phyloP scores from a whole-genome alignment of 2,329 filamentous ascomycete species.

The Calonectria montana region DNA sequence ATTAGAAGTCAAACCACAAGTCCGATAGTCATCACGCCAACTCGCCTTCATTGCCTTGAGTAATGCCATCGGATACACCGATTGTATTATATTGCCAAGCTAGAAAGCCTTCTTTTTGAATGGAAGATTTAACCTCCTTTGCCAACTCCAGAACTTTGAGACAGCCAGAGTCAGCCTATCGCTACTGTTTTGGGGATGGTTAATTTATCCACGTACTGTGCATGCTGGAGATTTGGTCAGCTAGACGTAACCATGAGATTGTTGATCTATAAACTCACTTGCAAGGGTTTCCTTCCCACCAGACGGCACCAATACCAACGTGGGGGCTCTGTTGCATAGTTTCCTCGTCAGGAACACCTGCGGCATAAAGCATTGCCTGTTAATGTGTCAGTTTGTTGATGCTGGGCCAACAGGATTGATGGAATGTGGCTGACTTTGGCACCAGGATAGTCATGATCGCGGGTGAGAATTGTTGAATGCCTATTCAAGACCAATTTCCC shows the following conservation, averaged over 20 bases:
- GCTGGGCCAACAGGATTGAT: too few species aligned
- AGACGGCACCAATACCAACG: slow-evolving; percentile 6
- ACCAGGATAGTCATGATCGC: slow-evolving; percentile 10
- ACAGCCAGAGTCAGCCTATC: neutral
- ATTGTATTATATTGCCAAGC: slow-evolving; percentile 19
- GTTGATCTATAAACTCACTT: neutral
- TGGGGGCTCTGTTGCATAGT: slow-evolving; percentile 14
- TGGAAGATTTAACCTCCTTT: neutral
- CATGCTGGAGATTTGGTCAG: slow-evolving; percentile 4
- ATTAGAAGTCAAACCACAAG: neutral
- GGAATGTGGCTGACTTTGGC: neutral
- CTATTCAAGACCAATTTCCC: slow-evolving; percentile 3
- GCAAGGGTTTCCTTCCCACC: slow-evolving; percentile 22
- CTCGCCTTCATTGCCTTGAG: slow-evolving; percentile 6
- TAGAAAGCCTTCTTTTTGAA: neutral
- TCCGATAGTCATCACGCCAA: neutral
- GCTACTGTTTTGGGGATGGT: neutral
- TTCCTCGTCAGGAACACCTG: slow-evolving; percentile 3
- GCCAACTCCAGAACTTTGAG: neutral
- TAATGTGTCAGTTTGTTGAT: neutral
- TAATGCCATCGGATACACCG: slow-evolving; percentile 18
- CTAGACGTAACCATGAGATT: neutral
- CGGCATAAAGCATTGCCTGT: slow-evolving; percentile 18
- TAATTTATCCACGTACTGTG: neutral
- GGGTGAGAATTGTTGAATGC: slow-evolving; percentile 9